Evolutionary conservation across 352 stramenopile species (phyloP), one percentile per base, ranked within the genome.

Genomic region (Globisporangium acanthophoron): DNA sequence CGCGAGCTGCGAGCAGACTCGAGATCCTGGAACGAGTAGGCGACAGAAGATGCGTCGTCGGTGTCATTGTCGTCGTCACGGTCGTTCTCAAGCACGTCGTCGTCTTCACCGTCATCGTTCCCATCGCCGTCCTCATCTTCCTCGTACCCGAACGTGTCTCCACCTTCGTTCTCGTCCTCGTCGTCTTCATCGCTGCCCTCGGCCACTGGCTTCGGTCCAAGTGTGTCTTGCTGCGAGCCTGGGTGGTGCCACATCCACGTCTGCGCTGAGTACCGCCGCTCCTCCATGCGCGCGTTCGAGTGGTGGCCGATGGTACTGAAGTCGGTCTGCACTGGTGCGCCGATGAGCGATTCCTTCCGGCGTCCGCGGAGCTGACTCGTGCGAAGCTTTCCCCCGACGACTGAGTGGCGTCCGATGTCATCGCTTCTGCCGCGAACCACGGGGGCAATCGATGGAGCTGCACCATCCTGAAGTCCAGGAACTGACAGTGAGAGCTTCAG

Each of bases 201-300:
- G 2, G n/a, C 35, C 9, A 49, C n/a, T 6, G 21, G 29, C 0
- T 15, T 15, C 13, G 16, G 24, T 12, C 4, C 35, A 7, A 12
- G 7, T 24, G 43, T 37, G 54, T 7, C 20, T 18, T 11, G n/a
- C 13, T 39, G 1, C 1, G 44, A 47, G 4, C 37, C 37, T 3
- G 54, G 44, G 15, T 63, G 40, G 46, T 73, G 50, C 78, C 78
- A 88, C 11, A 65, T 65, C 78, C 78, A 88, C 21, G 78, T 88
- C 52, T 84, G 74, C 3, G 78, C 69, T 5, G 78, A 78, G 39
- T 70, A 54, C 9, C 69, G 66, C 15, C 78, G 71, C 57, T 78
- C 69, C 15, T 76, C 71, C 50, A 86, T 73, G 4, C 78, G 74
- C 12, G 74, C 68, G 54, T 80, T 76, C 0, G 78, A 86, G 52